These are phyloP conservation scores for Leishmania aethiopica DNA, from an alignment of 208 protist species.

Conservation along the genomic window DNA sequence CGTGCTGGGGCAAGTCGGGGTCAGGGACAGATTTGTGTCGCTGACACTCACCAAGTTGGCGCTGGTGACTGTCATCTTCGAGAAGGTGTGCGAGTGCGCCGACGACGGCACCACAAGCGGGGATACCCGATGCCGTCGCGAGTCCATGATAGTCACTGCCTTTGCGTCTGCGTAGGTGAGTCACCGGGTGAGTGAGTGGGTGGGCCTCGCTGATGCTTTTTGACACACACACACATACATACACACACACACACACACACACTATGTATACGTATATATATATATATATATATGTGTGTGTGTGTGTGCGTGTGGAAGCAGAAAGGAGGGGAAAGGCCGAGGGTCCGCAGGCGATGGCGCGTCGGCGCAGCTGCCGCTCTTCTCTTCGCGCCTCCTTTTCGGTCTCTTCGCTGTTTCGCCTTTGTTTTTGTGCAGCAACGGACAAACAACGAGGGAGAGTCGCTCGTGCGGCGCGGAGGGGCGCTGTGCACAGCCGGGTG, in stretches of 20 bases:
- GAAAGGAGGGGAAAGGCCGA: neutral
- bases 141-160: neutral
- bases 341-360: neutral
- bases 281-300: neutral
- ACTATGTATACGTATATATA: neutral
- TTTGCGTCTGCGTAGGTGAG: neutral
- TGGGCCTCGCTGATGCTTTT: neutral
- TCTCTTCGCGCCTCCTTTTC: neutral
- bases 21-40: constrained; percentile 14
- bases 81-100: constrained; percentile 6
- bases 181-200: neutral
- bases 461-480: no score
- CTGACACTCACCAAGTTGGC: constrained; percentile 16
- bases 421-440: neutral
- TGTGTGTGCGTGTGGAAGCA: neutral
- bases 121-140: neutral
- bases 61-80: constrained; percentile 27
- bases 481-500: no score
- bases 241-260: no score
- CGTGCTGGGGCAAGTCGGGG: neutral
- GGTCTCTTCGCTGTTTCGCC: no score
- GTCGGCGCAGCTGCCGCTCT: neutral
- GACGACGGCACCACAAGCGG: constrained; percentile 8
- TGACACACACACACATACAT: neutral
- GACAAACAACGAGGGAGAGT: no score